Evolutionary conservation across 2,329 filamentous ascomycete species (phyloP).

Genomic region (Hirsutella minnesotensis): DNA sequence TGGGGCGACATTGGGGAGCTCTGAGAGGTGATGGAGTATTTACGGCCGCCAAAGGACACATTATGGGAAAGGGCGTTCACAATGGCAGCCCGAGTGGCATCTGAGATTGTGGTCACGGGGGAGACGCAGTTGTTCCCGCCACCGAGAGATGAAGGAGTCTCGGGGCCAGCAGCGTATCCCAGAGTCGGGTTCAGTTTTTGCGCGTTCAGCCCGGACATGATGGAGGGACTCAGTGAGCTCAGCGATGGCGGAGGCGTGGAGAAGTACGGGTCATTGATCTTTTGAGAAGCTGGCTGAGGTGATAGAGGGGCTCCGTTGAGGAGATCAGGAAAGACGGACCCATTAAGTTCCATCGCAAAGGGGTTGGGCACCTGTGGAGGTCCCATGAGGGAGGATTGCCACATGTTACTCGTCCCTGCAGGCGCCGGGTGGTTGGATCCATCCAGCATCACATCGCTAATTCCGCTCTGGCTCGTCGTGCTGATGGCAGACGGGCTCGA

Average conservation of each 20-base stretch:
- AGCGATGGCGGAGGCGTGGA: conserved; percentile 66
- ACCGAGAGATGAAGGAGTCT: conserved; percentile 61
- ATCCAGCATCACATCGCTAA: conserved; percentile 86
- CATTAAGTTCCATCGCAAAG: conserved; percentile 64
- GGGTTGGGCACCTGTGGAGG: conserved; percentile 57
- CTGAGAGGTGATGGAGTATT: conserved; percentile 50
- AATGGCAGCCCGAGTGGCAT: conserved; percentile 50
- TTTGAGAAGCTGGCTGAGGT: conserved; percentile 61
- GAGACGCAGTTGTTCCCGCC: conserved; percentile 48
- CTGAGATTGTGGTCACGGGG: conserved; percentile 52
- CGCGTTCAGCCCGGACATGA: conserved; percentile 51
- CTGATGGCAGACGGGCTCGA: conserved; percentile 95
- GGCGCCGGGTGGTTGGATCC: conserved; percentile 55
- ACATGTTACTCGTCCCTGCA: conserved; percentile 46
- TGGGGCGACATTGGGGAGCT: conserved; percentile 43
- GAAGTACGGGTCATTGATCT: conserved; percentile 63
- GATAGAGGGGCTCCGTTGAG: conserved; percentile 62
- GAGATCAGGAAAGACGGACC: conserved; percentile 66
- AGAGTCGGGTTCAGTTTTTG: conserved; percentile 54
- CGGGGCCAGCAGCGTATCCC: conserved; percentile 52
- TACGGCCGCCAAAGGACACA: conserved; percentile 43
- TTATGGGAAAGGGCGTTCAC: conserved; percentile 47
- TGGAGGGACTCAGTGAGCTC: conserved; percentile 60
- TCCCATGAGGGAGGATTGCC: conserved; percentile 57
- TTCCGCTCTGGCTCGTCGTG: conserved; percentile 81